Base-by-base conservation (phyloP, 2,329 filamentous ascomycete genomes). In the Penicillium aurantiogriseum region DNA sequence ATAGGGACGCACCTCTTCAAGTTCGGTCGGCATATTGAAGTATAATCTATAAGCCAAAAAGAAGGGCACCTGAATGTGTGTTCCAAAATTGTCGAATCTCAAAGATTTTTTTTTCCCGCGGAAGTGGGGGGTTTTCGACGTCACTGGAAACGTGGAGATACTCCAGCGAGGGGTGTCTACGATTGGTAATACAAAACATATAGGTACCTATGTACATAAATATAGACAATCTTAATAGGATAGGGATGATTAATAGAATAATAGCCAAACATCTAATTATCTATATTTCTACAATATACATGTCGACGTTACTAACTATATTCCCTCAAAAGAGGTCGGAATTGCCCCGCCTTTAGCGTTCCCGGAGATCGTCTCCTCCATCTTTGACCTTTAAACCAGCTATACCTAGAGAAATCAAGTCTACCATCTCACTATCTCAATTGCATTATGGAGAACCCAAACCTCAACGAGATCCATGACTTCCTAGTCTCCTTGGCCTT, bases 21-120 rank as follows among this genome's bases (percentile, higher is more conserved):
- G 74, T 79, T 92, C 88, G 43, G 87, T 87, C 53, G 88, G 84
- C 89, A 92, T 92, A 33, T 63, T 82, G 60, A 6, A 36, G 13
- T 36, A 25, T 42, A 39, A n/a, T n/a, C 19, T 35, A 23, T 23
- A 8, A 43, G 25, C 48, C 36, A 35, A 9, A 25, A 46, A 43
- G 5, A 21, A 44, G 29, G 40, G 29, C 19, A 27, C 19, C 13
- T 42, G 29, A 25, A 38, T n/a, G 40, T n/a, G 48, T 21, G 33
- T 35, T 25, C 21, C 40, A 36, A 46, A 52, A 50, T 42, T 9
- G 38, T 39, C 21, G 35, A 25, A 40, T 44, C 48, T 35, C 54
- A 60, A 50, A 53, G 45, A 50, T 52, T 53, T 59, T 65, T 60
- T 59, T 56, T 57, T 56, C 46, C 48, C 39, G 50, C 54, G 49